Evolutionary conservation across 345 rosid species (phyloP).

Genomic region (Aquilaria malaccensis): DNA sequence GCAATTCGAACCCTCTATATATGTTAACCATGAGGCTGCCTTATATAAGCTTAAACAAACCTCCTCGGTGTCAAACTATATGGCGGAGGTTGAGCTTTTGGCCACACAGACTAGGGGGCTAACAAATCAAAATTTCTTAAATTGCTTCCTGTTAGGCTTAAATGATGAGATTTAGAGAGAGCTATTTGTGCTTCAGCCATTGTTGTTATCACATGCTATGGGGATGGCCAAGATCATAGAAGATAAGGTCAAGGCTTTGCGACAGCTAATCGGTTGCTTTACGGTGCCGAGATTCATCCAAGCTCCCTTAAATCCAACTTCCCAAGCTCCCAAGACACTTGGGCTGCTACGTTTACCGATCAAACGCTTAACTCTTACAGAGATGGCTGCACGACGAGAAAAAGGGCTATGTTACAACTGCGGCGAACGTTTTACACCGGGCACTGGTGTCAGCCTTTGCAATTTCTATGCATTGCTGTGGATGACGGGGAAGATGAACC

Average conservation of each 20-base stretch:
- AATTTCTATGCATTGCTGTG: background rate
- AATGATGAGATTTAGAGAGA: background rate
- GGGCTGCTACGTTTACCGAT: background rate
- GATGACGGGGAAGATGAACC: background rate
- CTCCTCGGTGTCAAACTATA: background rate
- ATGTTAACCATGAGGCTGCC: background rate
- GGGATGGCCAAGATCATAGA: background rate
- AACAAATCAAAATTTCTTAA: background rate
- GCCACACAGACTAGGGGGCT: background rate
- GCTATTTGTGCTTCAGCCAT: background rate
- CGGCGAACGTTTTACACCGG: background rate
- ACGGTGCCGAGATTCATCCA: background rate
- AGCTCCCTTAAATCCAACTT: background rate
- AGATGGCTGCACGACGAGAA: background rate
- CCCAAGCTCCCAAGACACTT: background rate
- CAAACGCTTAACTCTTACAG: background rate
- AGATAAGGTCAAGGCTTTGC: background rate
- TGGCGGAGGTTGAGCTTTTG: background rate
- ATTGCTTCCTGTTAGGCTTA: background rate
- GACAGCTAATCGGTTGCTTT: background rate
- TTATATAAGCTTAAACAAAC: background rate
- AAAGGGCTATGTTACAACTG: background rate
- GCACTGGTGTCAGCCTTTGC: background rate
- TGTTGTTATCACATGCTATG: background rate
- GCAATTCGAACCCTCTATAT: background rate